Base-by-base conservation (phyloP, 2,329 filamentous ascomycete species). In the Fusarium verticillioides region DNA sequence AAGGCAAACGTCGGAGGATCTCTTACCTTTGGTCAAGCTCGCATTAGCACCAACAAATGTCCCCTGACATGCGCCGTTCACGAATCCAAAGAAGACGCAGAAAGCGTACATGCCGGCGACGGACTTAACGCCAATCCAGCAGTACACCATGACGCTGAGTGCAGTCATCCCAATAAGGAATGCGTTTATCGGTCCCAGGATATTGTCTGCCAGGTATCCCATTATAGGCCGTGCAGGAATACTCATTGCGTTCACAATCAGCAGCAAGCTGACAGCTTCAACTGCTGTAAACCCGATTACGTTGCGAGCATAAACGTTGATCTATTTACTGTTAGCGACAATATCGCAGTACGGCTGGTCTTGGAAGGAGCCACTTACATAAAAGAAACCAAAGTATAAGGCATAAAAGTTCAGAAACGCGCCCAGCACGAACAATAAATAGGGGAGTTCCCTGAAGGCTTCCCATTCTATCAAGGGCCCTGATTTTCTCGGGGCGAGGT, bases 241-340 rank as follows among this genome's bases (percentile, higher is more conserved):
- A 7, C 91, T 89, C 39, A 91, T 84, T 36, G 88, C 90, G 79
- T 93, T 94, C 77, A 92, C 82, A 30, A 93, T 83, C n/a, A 93
- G 84, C 18, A 94, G 82, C 19, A 93, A 80, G 73, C 85, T 84
- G 4, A 79, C 78, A 13, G 80, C 80, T 56, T 91, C 87, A 60
- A 92, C 85, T 11, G 89, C 85, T 6, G 80, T 79, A 13, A 90
- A 73, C 11, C 81, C 80, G 37, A 86, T 80, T 26, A 77, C 66
- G 23, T 75, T 78, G 36, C 73, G 75, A 12, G 79, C 84, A 71
- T 82, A 86, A 23, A 81, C 83, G 46, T 85, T 85, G 68, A 86
- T 83, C 84, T 86, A 30, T 32, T 54, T 7, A 3, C 34, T 26
- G 52, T 78, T 26, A 74, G 54, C 39, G 52, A 49, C 21, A 19